A percentile compares a stretch with the other conserved stretches of the same genome.
Conservation (phyloP, 2,329 filamentous ascomycete genomes). For the Aureobasidium zeae region DNA sequence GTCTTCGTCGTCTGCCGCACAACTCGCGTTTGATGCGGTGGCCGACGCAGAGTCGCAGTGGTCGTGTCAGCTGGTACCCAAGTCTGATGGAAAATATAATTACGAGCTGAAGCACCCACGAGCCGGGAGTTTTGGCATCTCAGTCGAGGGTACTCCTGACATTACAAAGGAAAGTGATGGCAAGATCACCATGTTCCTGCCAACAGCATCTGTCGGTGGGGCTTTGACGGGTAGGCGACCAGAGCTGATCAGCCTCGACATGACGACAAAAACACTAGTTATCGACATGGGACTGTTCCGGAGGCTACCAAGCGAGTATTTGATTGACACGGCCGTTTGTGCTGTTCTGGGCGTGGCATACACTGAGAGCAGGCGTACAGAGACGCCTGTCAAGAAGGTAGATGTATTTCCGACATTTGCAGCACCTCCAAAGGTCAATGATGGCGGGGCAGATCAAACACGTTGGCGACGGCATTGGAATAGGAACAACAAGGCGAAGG, state of each 20-base stretch:
- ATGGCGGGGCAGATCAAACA: conserved; percentile 4
- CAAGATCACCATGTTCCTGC: conserved; percentile 30
- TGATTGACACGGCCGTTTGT: conserved; percentile 37
- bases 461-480: neutral
- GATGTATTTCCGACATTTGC: conserved; percentile 14
- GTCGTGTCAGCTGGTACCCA: conserved; percentile 61
- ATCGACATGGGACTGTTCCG: conserved; percentile 38
- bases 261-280: conserved; percentile 33
- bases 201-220: conserved; percentile 32
- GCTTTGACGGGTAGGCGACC: conserved; percentile 32
- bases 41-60: conserved; percentile 58
- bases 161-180: conserved; percentile 12
- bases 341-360: conserved; percentile 38
- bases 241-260: conserved; percentile 38
- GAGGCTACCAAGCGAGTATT: conserved; percentile 36
- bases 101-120: conserved; percentile 40
- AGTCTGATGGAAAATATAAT: conserved; percentile 29
- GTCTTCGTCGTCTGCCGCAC: conserved; percentile 53
- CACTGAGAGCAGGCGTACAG: conserved; percentile 32
- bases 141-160: conserved; percentile 30
- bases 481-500: conserved; percentile 8
- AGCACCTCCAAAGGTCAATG: conserved; percentile 6
- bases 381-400: conserved; percentile 16
- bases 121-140: conserved; percentile 35
- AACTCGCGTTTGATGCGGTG: conserved; percentile 49